phyloP scores from a whole-genome alignment of 2,329 filamentous ascomycete species.

The Iodosphaeria phyllophila region DNA sequence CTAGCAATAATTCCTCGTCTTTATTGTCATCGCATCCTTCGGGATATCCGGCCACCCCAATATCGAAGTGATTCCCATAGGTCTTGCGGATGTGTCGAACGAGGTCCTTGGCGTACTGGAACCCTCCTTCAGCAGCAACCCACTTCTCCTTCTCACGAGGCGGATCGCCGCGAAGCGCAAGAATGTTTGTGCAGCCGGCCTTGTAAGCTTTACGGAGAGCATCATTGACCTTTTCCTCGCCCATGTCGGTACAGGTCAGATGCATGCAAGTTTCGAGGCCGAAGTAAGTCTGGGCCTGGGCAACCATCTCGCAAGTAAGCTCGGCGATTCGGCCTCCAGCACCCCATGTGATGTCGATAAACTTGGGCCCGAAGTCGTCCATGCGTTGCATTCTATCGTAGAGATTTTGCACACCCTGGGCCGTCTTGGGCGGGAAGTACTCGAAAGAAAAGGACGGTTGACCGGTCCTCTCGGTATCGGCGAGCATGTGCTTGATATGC shows the following conservation, averaged over 20 bases:
- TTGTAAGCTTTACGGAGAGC: conserved; percentile 81
- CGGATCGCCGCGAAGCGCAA: conserved; percentile 83
- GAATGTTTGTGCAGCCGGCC: conserved; percentile 90
- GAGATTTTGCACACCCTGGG: conserved; percentile 93
- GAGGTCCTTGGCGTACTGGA: conserved; percentile 82
- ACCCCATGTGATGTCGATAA: conserved; percentile 98
- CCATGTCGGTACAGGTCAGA: conserved; percentile 97
- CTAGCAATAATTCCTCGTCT: conserved; percentile 66
- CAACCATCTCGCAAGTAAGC: conserved; percentile 93
- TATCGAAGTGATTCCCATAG: conserved; percentile 86
- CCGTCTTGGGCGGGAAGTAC: conserved; percentile 97
- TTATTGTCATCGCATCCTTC: conserved; percentile 91
- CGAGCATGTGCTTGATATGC: conserved; percentile 90
- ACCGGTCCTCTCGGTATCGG: conserved; percentile 59
- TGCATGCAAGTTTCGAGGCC: conserved; percentile 99
- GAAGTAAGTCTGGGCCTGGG: conserved; percentile 84
- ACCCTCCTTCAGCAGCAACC: conserved; percentile 72
- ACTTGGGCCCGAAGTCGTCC: conserved; percentile 83
- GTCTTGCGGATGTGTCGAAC: conserved; percentile 56
- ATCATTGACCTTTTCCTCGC: conserved; percentile 72
- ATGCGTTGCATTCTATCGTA: conserved; percentile 99
- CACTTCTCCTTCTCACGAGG: conserved; percentile 87
- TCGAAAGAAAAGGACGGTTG: conserved; percentile 95
- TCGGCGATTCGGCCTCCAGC: conserved; percentile 82
- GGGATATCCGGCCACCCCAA: conserved; percentile 91